Percentiles rank a stretch among this genome's conserved stretches.
These are phyloP conservation scores for Fusarium robinianum DNA, from an alignment of 2,329 filamentous ascomycete species.

Conservation along the genomic window DNA sequence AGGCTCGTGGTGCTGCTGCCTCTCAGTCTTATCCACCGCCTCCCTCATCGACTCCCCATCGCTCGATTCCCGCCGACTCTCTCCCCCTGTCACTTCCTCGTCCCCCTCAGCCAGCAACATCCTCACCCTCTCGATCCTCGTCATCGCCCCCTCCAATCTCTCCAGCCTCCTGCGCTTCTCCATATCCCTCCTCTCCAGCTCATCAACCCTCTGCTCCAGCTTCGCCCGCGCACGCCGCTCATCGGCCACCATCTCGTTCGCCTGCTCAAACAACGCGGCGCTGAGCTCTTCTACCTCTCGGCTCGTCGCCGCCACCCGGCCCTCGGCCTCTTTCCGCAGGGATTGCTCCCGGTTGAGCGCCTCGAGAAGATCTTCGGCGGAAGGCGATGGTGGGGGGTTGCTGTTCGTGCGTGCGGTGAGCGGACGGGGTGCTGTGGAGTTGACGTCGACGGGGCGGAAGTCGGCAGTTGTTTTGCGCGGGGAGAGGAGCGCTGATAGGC, in stretches of 20 bases:
- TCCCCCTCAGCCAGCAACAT: constrained; percentile 55
- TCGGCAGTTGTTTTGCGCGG: constrained; percentile 52
- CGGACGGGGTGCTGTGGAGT: constrained; percentile 21
- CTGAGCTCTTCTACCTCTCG: constrained; percentile 79
- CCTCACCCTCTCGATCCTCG: constrained; percentile 71
- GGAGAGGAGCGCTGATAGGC: constrained; percentile 51
- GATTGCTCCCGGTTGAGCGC: constrained; percentile 69
- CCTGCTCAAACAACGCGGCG: constrained; percentile 76
- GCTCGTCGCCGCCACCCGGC: constrained; percentile 64
- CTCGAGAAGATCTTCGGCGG: constrained; percentile 59
- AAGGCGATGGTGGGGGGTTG: constrained; percentile 32
- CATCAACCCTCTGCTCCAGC: constrained; percentile 70
- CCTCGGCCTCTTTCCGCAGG: constrained; percentile 71
- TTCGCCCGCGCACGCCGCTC: constrained; percentile 72
- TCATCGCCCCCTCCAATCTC: constrained; percentile 70
- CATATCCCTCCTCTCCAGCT: constrained; percentile 69
- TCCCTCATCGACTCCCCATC: too few relatives aligned
- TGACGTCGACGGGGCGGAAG: constrained; percentile 29
- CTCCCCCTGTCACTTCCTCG: constrained; percentile 28
- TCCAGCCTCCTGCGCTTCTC: constrained; percentile 73
- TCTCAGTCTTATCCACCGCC: constrained; percentile 25
- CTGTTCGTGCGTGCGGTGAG: constrained; percentile 19
- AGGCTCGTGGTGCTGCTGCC: too few relatives aligned
- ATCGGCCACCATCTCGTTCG: constrained; percentile 83
- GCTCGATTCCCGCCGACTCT: constrained; percentile 24